Percentiles rank a stretch among this genome's conserved stretches.
These are phyloP conservation scores for Pyrenophora seminiperda DNA, from an alignment of 2,329 filamentous ascomycete species.

Conservation along the genomic window DNA sequence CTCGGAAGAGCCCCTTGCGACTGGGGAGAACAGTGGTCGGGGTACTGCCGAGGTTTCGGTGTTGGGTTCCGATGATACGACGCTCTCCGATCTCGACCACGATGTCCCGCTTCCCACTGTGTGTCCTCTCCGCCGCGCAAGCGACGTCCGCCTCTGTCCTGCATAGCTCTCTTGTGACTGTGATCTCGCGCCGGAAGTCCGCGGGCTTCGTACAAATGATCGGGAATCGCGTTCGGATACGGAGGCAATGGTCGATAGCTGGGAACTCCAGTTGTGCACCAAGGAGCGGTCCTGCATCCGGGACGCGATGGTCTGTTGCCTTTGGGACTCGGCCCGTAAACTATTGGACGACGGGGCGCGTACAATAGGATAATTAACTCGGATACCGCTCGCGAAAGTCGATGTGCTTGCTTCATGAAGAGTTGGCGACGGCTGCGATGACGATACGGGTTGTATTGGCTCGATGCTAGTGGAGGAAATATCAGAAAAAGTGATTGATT, in stretches of 20 bases:
- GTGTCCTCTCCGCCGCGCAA: constrained; percentile 38
- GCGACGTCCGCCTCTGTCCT: constrained; percentile 25
- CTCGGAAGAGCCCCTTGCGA: constrained; percentile 29
- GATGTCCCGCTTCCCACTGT: constrained; percentile 43
- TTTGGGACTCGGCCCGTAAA: constrained; percentile 44
- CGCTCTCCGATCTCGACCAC: constrained; percentile 44
- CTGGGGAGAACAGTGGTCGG: constrained; percentile 44
- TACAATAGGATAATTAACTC: constrained; percentile 45
- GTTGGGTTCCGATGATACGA: constrained; percentile 25
- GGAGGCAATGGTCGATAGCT: constrained; percentile 47
- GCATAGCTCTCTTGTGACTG: constrained; percentile 40
- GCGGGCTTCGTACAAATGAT: constrained; percentile 40
- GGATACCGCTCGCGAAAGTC: constrained; percentile 41
- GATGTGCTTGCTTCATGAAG: constrained; percentile 45
- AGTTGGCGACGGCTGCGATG: constrained; percentile 37
- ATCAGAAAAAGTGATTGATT: constrained; percentile 47
- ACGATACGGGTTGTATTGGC: constrained; percentile 31
- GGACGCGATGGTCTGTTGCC: constrained; percentile 41
- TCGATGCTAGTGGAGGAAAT: constrained; percentile 42
- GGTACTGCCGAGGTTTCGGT: constrained; percentile 45
- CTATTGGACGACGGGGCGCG: constrained; percentile 45
- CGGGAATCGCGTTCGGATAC: constrained; percentile 46
- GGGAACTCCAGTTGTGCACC: constrained; percentile 49
- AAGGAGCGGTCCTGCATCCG: constrained; percentile 48
- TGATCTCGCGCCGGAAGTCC: constrained; percentile 40